These are phyloP conservation scores for Cordyceps farinosa DNA, from an alignment of 2,329 filamentous ascomycete species.

Conservation along the genomic window DNA sequence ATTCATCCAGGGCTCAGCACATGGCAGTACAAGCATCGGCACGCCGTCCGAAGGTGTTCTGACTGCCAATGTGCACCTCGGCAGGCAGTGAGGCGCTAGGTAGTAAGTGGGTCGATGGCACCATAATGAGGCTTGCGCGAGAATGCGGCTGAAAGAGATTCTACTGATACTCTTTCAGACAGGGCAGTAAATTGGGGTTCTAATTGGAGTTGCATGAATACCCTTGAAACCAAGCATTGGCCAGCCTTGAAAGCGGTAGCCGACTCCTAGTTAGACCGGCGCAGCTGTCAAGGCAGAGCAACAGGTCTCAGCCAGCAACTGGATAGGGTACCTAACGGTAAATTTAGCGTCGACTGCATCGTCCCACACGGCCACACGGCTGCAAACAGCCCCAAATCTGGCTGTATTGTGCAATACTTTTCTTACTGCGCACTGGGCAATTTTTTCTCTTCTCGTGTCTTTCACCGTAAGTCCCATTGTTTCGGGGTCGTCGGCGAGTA, in stretches of 20 bases:
- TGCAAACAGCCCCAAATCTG: neutral
- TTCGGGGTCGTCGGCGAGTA: neutral
- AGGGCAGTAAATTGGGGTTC: neutral
- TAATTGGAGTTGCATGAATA: too few species aligned
- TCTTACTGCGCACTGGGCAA: neutral
- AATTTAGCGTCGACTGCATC: too few species aligned
- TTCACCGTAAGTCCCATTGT: neutral
- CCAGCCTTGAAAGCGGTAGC: too few species aligned
- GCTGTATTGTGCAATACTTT: neutral
- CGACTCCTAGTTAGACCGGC: too few species aligned
- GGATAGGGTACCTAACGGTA: neutral
- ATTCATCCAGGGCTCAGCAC: neutral
- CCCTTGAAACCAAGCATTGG: too few species aligned
- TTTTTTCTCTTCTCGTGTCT: neutral
- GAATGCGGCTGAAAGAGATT: neutral
- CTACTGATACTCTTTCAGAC: neutral
- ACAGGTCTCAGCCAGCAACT: neutral
- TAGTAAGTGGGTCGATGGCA: constrained; percentile 9
- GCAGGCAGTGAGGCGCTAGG: neutral
- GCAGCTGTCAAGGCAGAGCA: too few species aligned
- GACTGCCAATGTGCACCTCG: neutral
- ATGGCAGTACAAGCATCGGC: neutral
- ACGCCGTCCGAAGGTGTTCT: neutral
- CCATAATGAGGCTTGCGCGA: constrained; percentile 14
- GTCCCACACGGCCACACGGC: too few species aligned